These are phyloP conservation scores for Vachellia collinsii DNA, from an alignment of 306 rosid genomes.

Conservation along the genomic window DNA sequence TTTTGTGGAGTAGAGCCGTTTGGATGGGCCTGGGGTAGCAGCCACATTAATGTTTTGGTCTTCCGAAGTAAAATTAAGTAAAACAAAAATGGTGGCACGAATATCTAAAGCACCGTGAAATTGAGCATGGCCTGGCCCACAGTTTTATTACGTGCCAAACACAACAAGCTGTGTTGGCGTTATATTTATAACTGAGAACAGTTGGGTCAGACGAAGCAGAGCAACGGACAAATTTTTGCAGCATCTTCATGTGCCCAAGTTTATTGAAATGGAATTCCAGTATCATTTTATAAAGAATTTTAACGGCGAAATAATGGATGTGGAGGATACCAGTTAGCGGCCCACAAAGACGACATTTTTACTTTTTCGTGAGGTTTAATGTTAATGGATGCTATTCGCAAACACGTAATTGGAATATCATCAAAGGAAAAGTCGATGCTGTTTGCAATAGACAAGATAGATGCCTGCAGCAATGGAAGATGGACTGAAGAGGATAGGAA, in stretches of 20 bases:
- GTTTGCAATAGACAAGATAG: background rate
- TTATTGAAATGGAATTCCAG: slow-evolving; percentile 14
- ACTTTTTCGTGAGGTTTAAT: slow-evolving; percentile 19
- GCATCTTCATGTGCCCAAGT: slow-evolving; percentile 35
- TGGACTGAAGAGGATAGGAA: background rate
- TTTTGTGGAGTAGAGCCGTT: slow-evolving; percentile 19
- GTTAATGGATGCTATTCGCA: background rate
- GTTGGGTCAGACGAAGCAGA: slow-evolving; percentile 41
- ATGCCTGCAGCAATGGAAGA: background rate
- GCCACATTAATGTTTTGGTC: background rate
- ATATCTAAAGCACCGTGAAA: slow-evolving; percentile 33
- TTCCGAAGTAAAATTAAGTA: background rate
- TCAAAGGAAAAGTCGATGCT: slow-evolving; percentile 12
- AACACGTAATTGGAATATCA: slow-evolving; percentile 16
- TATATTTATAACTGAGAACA: slow-evolving; percentile 16
- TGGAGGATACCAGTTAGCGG: background rate
- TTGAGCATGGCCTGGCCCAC: slow-evolving; percentile 48
- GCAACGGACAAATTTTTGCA: slow-evolving; percentile 54
- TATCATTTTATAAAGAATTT: slow-evolving; percentile 9
- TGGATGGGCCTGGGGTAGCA: background rate
- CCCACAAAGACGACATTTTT: slow-evolving; percentile 6
- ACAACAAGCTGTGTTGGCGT: slow-evolving; percentile 39
- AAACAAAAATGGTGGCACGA: slow-evolving; percentile 21
- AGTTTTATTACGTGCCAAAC: slow-evolving; percentile 35
- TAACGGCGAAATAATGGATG: slow-evolving; percentile 7